A percentile compares a stretch with the other conserved stretches of the same genome.
These are phyloP conservation scores for Dendrobium catenatum DNA, from an alignment of 106 monocot species.

Conservation along the genomic window DNA sequence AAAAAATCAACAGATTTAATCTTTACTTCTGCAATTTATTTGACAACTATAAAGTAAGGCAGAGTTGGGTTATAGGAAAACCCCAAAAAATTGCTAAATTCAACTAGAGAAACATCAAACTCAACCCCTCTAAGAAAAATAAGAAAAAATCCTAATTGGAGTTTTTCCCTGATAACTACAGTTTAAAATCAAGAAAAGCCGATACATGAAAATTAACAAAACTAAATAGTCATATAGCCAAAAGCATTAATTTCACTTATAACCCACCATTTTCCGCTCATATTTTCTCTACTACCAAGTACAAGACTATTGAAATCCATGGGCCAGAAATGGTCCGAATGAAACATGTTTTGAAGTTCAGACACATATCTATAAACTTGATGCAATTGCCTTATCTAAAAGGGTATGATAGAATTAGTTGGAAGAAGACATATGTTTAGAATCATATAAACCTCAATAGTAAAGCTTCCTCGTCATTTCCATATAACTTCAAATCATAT, in stretches of 20 bases:
- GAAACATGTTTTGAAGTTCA: neutral
- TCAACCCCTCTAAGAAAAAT: neutral
- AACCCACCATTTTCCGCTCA: neutral
- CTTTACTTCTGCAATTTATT: neutral
- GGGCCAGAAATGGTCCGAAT: neutral
- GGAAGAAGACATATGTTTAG: neutral
- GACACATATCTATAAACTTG: neutral
- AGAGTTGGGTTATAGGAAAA: neutral
- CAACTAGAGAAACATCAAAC: neutral
- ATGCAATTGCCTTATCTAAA: neutral
- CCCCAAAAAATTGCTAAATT: neutral
- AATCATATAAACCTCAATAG: conserved; percentile 63
- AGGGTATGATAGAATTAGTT: neutral
- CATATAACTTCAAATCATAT: conserved; percentile 89
- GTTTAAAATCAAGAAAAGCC: neutral
- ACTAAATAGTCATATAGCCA: neutral
- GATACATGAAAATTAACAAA: neutral
- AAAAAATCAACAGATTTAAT: conserved; percentile 1
- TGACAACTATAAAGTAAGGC: neutral
- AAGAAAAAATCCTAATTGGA: neutral
- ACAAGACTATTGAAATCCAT: neutral
- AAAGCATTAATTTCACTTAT: neutral
- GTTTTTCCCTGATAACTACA: neutral
- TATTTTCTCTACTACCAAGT: neutral
- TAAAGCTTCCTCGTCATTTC: conserved; percentile 58